Conservation (phyloP, 129 eudicot genomes). For the Daucus carota region DNA sequence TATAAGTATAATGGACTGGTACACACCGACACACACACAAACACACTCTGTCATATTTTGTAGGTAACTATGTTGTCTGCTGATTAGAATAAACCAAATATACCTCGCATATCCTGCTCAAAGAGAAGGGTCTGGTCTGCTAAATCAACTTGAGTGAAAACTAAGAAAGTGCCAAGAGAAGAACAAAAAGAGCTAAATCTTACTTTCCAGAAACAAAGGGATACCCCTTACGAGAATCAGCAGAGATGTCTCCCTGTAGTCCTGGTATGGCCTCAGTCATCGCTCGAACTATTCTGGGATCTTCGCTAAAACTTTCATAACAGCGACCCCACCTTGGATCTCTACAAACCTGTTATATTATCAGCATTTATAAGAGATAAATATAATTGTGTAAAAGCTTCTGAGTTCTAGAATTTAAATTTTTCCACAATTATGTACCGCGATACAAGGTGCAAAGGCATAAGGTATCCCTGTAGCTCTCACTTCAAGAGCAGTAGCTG, state of each 20-base stretch:
- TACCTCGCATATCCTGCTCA: too few relatives aligned
- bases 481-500: constrained; percentile 29
- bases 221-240: constrained; percentile 22
- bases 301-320: constrained; percentile 52
- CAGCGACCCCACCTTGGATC: constrained; percentile 74
- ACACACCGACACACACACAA: not conserved
- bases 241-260: constrained; percentile 47
- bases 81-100: not conserved
- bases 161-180: not conserved
- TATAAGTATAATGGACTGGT: not conserved
- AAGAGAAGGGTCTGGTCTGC: too few relatives aligned
- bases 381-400: not conserved
- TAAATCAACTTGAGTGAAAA: not conserved
- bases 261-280: constrained; percentile 59
- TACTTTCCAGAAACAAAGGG: constrained; percentile 50
- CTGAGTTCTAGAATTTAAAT: not conserved
- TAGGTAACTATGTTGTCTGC: not conserved
- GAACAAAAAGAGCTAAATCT: constrained; percentile 10
- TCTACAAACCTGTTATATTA: constrained; percentile 37
- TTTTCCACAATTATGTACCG: not conserved
- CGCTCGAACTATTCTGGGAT: constrained; percentile 31
- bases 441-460: not conserved
- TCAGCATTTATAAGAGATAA: not conserved
- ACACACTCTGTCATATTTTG: not conserved
- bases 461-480: constrained; percentile 65